These are phyloP conservation scores for Pisolithus albus DNA, from an alignment of 768 basidiomycete genomes.

Conservation along the genomic window DNA sequence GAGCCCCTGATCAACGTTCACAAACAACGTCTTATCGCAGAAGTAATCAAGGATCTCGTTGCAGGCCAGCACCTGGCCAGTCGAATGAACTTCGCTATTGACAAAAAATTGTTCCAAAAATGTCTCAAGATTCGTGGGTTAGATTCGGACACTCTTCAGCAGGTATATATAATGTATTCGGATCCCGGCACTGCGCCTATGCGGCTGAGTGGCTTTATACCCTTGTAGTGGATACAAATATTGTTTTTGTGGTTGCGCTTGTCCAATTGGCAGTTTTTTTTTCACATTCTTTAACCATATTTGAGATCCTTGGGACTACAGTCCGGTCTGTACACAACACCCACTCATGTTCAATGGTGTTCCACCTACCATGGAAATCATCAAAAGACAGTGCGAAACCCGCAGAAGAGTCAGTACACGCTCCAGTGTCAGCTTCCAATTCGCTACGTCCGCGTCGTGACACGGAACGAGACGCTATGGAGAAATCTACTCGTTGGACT, in stretches of 20 bases:
- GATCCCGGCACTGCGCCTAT: constrained; percentile 10
- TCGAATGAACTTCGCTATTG: constrained; percentile 58
- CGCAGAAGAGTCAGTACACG: not conserved
- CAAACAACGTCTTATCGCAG: constrained; percentile 78
- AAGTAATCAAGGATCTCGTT: constrained; percentile 73
- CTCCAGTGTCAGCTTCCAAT: not conserved
- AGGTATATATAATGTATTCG: constrained; percentile 35
- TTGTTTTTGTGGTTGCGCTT: not conserved
- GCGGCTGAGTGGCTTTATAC: constrained; percentile 15
- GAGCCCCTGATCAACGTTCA: constrained; percentile 86
- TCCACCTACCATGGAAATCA: not conserved
- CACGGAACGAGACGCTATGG: not conserved
- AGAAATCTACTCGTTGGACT: not conserved
- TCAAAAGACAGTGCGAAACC: not conserved
- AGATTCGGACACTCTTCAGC: constrained; percentile 47
- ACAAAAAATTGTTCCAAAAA: constrained; percentile 70
- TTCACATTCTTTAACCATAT: not conserved
- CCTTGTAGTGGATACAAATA: constrained; percentile 10
- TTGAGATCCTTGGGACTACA: not conserved
- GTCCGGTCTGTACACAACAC: no score
- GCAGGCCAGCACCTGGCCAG: constrained; percentile 79
- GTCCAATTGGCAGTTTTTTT: not conserved
- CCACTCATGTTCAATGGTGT: not conserved
- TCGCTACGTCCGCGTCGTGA: no score
- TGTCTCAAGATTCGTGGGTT: constrained; percentile 67